Base-by-base conservation (phyloP, 176 grass and related monocot species). In the Hyparrhenia diplandra region DNA sequence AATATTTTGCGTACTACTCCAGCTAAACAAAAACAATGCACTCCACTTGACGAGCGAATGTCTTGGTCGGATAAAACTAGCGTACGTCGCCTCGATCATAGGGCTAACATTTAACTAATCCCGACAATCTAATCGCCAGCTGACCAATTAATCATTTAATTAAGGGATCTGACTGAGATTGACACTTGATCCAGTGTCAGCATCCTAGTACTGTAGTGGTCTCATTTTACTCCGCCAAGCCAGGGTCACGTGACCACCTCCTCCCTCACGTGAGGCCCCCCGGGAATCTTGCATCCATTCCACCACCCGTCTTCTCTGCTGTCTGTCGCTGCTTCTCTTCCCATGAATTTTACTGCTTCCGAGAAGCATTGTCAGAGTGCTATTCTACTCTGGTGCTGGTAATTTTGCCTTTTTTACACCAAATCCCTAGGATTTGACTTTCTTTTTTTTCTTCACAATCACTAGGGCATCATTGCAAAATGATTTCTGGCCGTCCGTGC, bases 351-450 rank as follows among this genome's bases (percentile, higher is more conserved):
- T 74, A 21, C 42, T 67, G 63, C 46, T 68, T 52, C 77, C 77
- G 21, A 80, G 77, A 55, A 13, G 45, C 31, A 39, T 20, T 77
- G 88, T 82, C 88, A 89, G 83, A 31, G n/a, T 21, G 41, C 46
- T 80, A 62, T 77, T 64, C 20, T 86, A 65, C 67, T 86, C 64
- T 28, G 40, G 2, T 55, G 6, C 28, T 25, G 17, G 61, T 47
- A 67, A 51, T 16, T 9, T 25, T 51, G 2, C 18, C 59, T 29
- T 13, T 84, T 69, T 34, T 43, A 62, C 61, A 58, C 65, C 88
- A 89, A 80, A 89, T 93, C 94, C 90, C 86, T 36, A 93, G 80
- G 83, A 23, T 85, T 91, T 89, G 90, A 91, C 83, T 69, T 74
- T 1, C 0, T 0, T 40, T 62, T 60, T 43, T 82, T 10, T 42